Conservation (phyloP, 345 rosid species). For the Eucalyptus regnans region DNA sequence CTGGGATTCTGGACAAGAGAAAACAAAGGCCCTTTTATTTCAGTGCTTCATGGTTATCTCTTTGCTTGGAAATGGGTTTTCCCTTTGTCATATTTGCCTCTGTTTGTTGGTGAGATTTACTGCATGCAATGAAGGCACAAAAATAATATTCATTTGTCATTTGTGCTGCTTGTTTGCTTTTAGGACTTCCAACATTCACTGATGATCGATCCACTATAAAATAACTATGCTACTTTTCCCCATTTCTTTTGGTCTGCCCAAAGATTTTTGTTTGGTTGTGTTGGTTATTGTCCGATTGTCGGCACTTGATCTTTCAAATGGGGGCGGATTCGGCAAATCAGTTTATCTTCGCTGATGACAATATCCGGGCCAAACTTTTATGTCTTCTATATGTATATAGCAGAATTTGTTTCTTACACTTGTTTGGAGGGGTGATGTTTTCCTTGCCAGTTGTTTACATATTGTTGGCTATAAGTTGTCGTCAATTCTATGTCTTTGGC, state of each 20-base stretch:
- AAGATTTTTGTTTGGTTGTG: neutral
- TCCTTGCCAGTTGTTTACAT: neutral
- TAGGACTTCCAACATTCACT: neutral
- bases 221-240: neutral
- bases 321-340: neutral
- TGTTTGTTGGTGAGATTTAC: no score
- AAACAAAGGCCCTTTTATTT: neutral
- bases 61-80: neutral
- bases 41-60: neutral
- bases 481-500: neutral
- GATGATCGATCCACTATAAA: neutral
- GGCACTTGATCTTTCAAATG: neutral
- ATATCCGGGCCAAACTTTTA: neutral
- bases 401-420: neutral
- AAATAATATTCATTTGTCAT: no score
- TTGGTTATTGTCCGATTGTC: neutral
- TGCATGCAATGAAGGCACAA: no score
- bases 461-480: neutral
- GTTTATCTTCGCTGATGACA: neutral
- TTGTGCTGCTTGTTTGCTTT: no score
- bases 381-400: neutral
- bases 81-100: neutral
- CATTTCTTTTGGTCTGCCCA: neutral
- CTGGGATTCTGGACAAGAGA: neutral
- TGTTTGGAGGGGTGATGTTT: neutral